phyloP scores from a whole-genome alignment of 352 stramenopile genomes.

The Globisporangium middletonii region DNA sequence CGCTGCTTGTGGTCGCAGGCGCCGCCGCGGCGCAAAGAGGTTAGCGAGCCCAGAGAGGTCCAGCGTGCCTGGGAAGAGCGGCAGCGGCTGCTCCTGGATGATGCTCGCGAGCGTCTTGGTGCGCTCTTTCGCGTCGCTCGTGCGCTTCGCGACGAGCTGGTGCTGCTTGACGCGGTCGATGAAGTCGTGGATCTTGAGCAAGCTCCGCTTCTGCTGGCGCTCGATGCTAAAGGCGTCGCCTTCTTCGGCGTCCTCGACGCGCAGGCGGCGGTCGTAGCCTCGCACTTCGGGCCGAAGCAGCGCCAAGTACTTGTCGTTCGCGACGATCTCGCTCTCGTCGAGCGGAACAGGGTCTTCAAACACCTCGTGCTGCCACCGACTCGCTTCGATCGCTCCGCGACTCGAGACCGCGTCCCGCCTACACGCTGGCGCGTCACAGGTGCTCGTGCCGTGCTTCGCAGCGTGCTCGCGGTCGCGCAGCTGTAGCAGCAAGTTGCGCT shows the following conservation, averaged over 20 bases:
- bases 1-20: constrained; percentile 41
- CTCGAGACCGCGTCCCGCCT: constrained; percentile 8
- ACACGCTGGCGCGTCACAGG: constrained; percentile 19
- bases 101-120: constrained; percentile 49
- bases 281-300: constrained; percentile 58
- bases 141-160: constrained; percentile 14
- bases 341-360: constrained; percentile 72
- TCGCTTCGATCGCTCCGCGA: constrained; percentile 1
- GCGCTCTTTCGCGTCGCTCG: constrained; percentile 9
- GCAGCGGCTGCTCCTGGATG: constrained; percentile 80
- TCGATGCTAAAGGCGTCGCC: constrained; percentile 31
- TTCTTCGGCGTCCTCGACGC: constrained; percentile 35
- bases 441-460: constrained; percentile 38
- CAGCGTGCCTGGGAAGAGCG: constrained; percentile 63
- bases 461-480: constrained; percentile 47
- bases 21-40: constrained; percentile 49
- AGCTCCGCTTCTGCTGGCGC: constrained; percentile 32
- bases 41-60: constrained; percentile 48
- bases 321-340: constrained; percentile 47
- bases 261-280: constrained; percentile 46
- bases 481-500: constrained; percentile 56
- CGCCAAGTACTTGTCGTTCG: constrained; percentile 47
- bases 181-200: constrained; percentile 63
- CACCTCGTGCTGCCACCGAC: constrained; percentile 17
- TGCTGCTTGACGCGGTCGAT: constrained; percentile 41